A percentile compares a stretch with the other conserved stretches of the same genome.
These are phyloP conservation scores for Skeletonema marinoi DNA, from an alignment of 108 stramenopile genomes.

Conservation along the genomic window DNA sequence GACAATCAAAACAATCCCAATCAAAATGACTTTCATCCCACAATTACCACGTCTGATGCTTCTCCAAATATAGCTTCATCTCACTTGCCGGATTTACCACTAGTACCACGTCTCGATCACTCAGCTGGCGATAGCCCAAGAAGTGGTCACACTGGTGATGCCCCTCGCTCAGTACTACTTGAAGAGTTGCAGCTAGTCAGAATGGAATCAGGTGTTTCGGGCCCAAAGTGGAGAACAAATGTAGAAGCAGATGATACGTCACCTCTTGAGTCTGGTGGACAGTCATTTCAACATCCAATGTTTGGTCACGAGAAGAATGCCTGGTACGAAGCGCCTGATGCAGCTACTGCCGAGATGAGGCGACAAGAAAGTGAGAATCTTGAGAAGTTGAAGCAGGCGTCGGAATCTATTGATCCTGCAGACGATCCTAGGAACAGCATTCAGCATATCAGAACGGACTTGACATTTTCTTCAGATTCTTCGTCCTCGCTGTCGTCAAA, in stretches of 20 bases:
- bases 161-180: conserved; percentile 40
- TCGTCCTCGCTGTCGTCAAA: conserved; percentile 64
- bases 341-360: conserved; percentile 3
- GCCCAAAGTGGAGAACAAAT: conserved; percentile 38
- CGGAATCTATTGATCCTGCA: conserved; percentile 49
- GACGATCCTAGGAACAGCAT: conserved; percentile 78
- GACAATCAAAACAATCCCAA: background rate
- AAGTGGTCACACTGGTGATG: conserved; percentile 6
- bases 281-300: conserved; percentile 29
- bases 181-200: conserved; percentile 50
- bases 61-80: background rate
- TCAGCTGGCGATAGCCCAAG: conserved; percentile 7
- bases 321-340: conserved; percentile 12
- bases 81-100: conserved; percentile 7
- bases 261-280: conserved; percentile 6
- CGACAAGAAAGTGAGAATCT: conserved; percentile 40
- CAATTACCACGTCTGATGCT: background rate
- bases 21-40: background rate
- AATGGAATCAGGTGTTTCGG: conserved; percentile 51
- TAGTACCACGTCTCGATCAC: conserved; percentile 31
- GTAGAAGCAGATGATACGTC: background rate
- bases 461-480: conserved; percentile 70
- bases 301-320: conserved; percentile 17
- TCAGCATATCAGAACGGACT: conserved; percentile 69
- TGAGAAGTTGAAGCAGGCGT: conserved; percentile 43